Evolutionary conservation across 305 asterid genomes (phyloP), one percentile per base, ranked within the genome.

Genomic region (Caryopteris hybrid): DNA sequence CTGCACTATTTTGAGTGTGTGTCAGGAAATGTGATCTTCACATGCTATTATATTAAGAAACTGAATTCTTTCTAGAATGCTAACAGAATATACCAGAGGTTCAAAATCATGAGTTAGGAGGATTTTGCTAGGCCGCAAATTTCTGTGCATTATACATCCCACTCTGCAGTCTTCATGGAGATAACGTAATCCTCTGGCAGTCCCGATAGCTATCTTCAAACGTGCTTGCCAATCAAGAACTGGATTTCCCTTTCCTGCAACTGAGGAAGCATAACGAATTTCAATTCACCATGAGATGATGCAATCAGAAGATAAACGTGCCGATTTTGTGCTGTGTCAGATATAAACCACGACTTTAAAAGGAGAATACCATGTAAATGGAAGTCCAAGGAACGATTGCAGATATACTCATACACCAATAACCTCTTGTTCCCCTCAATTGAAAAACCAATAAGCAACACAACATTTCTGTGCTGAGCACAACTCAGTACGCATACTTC

Each of bases 121-220:
- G 75, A 91, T 89, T 84, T 91, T 91, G 79, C 79, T 85, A 7
- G 96, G 95, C 74, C 89, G 77, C 77, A 91, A 68, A 63, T 89
- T 91, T 74, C 89, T 68, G 77, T 91, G 98, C 67, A 86, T 79
- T 69, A 91, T 85, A 46, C 96, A 81, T 75, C 98, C 98, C 16
- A 91, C 95, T 78, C 98, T 83, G 74, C 98, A 91, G 80, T 89
- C 98, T 75, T 92, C 98, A 69, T 92, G 98, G 65, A 92, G 96
- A 72, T 92, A 92, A 34, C 96, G 83, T 72, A 92, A 84, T 46
- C 96, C 95, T 82, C 95, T 89, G 29, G 96, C 97, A 41, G 96
- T 86, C 68, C 97, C 97, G 12, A 84, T 75, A 61, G 97, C 96
- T 74, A 91, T 85, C 83, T 79, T 85, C 64, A 87, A 61, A 71